Evolutionary conservation across 768 basidiomycete species (phyloP).

Genomic region (Naganishia antarctica): DNA sequence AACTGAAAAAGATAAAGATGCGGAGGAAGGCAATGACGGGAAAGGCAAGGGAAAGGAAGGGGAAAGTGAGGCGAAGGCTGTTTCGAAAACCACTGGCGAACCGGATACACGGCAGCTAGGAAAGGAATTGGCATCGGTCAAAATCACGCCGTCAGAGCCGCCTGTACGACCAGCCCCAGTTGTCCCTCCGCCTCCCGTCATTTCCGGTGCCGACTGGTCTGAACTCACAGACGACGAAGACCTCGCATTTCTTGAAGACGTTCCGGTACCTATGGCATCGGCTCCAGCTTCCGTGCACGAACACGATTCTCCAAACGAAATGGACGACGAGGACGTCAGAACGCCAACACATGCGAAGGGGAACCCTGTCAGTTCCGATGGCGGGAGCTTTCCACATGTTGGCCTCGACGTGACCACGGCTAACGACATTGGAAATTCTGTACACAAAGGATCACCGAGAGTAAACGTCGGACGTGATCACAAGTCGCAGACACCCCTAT

Average conservation of each 20-base stretch:
- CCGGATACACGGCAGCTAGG: background rate
- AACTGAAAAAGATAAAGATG: background rate
- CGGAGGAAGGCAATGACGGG: background rate
- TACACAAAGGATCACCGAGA: background rate
- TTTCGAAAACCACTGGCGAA: background rate
- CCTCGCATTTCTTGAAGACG: slow-evolving; percentile 11
- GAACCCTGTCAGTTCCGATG: background rate
- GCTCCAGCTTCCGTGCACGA: background rate
- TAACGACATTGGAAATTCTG: background rate
- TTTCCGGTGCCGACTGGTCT: slow-evolving; percentile 16
- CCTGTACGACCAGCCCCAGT: background rate
- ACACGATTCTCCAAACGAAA: background rate
- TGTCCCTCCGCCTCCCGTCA: slow-evolving; percentile 17
- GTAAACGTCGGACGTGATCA: slow-evolving; percentile 6
- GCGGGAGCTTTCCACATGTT: no score
- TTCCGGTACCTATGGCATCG: background rate
- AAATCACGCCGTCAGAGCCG: background rate
- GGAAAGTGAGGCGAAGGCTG: background rate
- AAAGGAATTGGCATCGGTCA: background rate
- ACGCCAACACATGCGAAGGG: background rate
- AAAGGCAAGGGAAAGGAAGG: background rate
- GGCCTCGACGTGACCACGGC: slow-evolving; percentile 4
- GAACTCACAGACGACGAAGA: slow-evolving; percentile 17
- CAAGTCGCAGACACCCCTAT: background rate
- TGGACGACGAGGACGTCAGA: background rate